phyloP scores from a whole-genome alignment of 768 basidiomycete species.

The Boletus fagicola region DNA sequence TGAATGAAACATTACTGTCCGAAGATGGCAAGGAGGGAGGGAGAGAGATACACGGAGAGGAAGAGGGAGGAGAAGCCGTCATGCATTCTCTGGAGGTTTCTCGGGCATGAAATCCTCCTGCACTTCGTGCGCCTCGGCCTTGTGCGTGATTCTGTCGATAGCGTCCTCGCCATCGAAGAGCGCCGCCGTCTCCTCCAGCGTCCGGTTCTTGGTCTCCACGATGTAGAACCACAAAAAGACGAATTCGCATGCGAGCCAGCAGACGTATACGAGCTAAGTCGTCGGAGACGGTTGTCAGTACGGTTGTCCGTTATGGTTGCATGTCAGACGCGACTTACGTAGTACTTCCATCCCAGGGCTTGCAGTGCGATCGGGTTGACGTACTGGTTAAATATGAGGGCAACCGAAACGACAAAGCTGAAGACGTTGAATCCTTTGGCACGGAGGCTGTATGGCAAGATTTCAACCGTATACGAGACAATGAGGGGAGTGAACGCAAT shows the following conservation, averaged over 20 bases:
- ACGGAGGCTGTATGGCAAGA: slow-evolving; percentile 77
- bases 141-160: slow-evolving; percentile 34
- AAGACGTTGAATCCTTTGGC: slow-evolving; percentile 85
- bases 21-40: not conserved
- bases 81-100: slow-evolving; percentile 17
- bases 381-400: slow-evolving; percentile 89
- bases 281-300: not conserved
- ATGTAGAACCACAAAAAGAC: slow-evolving; percentile 66
- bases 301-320: not conserved
- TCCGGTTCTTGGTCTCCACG: slow-evolving; percentile 69
- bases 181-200: slow-evolving; percentile 79
- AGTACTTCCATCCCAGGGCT: slow-evolving; percentile 71
- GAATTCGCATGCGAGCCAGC: slow-evolving; percentile 66
- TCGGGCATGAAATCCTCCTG: slow-evolving; percentile 18
- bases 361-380: slow-evolving; percentile 78
- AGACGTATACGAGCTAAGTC: slow-evolving; percentile 60
- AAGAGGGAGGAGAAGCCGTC: not conserved
- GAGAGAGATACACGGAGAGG: not conserved
- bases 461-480: slow-evolving; percentile 85
- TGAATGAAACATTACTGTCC: not conserved
- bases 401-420: slow-evolving; percentile 72
- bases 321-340: slow-evolving; percentile 38
- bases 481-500: slow-evolving; percentile 85
- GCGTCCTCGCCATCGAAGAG: slow-evolving; percentile 73
- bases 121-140: slow-evolving; percentile 20